A percentile compares a stretch with the other conserved stretches of the same genome.
Conservation (phyloP, 2,329 filamentous ascomycete species). For the Celoporthe dispersa region DNA sequence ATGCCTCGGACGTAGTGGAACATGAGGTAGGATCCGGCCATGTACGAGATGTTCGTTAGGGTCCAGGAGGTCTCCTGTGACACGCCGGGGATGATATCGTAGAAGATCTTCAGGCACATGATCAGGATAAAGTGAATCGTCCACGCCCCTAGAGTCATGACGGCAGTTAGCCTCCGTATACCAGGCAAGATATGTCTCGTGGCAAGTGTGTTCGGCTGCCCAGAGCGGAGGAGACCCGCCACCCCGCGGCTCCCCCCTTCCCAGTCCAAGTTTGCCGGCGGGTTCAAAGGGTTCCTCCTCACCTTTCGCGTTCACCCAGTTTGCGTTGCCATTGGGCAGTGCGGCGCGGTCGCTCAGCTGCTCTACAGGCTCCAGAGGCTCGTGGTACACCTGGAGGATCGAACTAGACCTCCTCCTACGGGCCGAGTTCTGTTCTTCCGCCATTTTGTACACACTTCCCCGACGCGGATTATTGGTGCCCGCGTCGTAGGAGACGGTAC, state of each 20-base stretch:
- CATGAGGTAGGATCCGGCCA: constrained; percentile 99
- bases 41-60: constrained; percentile 97
- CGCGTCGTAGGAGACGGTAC: constrained; percentile 90
- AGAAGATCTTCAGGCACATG: constrained; percentile 89
- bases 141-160: constrained; percentile 79
- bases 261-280: not conserved
- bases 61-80: constrained; percentile 99
- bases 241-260: too few relatives aligned
- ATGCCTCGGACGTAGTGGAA: constrained; percentile 98
- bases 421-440: constrained; percentile 60
- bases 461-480: constrained; percentile 71
- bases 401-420: constrained; percentile 95
- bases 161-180: constrained; percentile 30
- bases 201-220: too few relatives aligned
- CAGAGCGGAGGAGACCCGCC: not conserved
- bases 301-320: constrained; percentile 99
- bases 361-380: constrained; percentile 94
- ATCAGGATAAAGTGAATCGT: constrained; percentile 96
- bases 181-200: not conserved
- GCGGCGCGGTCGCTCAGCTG: constrained; percentile 96
- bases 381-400: constrained; percentile 89
- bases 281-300: constrained; percentile 31
- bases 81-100: constrained; percentile 93
- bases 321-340: constrained; percentile 92
- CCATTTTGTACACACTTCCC: constrained; percentile 61